These are phyloP conservation scores for Physcomitrellopsis africana DNA, from an alignment of 225 moss, liverwort and hornwort species.

Conservation along the genomic window DNA sequence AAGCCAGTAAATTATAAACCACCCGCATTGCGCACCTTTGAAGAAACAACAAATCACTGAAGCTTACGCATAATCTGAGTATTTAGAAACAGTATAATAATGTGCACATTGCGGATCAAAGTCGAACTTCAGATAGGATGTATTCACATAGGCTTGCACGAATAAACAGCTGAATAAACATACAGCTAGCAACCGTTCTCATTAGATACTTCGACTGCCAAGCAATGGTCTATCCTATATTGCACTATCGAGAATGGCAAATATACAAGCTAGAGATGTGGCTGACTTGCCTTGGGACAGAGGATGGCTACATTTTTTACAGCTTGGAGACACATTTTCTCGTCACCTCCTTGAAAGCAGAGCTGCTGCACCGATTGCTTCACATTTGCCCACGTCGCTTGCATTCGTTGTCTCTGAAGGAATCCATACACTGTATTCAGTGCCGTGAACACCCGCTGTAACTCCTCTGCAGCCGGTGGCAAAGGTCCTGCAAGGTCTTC, in stretches of 20 bases:
- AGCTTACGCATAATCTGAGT: neutral
- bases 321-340: constrained; percentile 54
- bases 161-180: no score
- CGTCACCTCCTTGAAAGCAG: constrained; percentile 52
- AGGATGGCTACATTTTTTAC: constrained; percentile 66
- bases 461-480: constrained; percentile 60
- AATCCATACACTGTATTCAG: constrained; percentile 81
- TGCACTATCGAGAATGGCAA: neutral
- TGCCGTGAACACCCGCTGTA: constrained; percentile 60
- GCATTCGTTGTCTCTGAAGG: constrained; percentile 86
- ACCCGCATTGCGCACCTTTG: neutral
- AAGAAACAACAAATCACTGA: constrained; percentile 3
- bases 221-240: neutral
- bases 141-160: neutral
- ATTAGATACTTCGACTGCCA: neutral
- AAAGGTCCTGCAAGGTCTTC: constrained; percentile 31
- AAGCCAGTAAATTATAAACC: constrained; percentile 9
- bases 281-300: constrained; percentile 68
- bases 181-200: neutral
- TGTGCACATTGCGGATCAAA: neutral
- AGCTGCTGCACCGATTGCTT: constrained; percentile 77
- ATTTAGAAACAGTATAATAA: no score
- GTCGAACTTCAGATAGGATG: constrained; percentile 6
- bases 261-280: neutral
- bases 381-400: constrained; percentile 85